A percentile compares a stretch with the other conserved stretches of the same genome.
These are phyloP conservation scores for Stylosanthes scabra DNA, from an alignment of 331 rosid genomes.

Conservation along the genomic window DNA sequence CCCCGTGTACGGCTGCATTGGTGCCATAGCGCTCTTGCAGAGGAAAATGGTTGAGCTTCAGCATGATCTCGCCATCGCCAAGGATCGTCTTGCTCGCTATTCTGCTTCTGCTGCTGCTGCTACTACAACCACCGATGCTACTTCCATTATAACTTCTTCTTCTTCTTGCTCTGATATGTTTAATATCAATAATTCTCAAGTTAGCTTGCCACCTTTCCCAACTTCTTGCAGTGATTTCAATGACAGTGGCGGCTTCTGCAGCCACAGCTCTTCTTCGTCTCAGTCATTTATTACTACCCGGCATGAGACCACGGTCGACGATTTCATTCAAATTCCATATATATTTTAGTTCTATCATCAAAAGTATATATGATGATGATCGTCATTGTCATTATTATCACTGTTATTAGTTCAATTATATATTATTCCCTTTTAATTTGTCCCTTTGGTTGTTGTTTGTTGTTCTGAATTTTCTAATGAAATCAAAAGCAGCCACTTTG, in stretches of 20 bases:
- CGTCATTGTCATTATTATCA: neutral
- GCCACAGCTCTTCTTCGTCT: constrained; percentile 52
- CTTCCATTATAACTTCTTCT: constrained; percentile 15
- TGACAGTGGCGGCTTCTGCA: constrained; percentile 30
- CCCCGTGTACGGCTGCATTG: constrained; percentile 91
- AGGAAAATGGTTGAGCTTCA: constrained; percentile 74
- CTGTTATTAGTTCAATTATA: too few species aligned
- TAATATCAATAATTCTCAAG: constrained; percentile 26
- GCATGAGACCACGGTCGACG: constrained; percentile 47
- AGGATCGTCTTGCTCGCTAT: constrained; percentile 72
- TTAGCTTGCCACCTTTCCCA: constrained; percentile 46
- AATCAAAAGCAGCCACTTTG: constrained; percentile 23
- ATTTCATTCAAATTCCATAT: constrained; percentile 63
- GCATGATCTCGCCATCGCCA: constrained; percentile 70
- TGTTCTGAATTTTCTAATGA: neutral
- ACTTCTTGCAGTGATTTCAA: constrained; percentile 50
- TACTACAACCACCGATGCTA: neutral
- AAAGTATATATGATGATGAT: too few species aligned
- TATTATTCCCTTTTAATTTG: too few species aligned
- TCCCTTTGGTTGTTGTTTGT: constrained; percentile 36
- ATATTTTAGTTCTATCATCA: constrained; percentile 32
- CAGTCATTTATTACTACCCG: constrained; percentile 45
- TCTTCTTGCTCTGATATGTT: neutral
- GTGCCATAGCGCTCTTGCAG: constrained; percentile 75
- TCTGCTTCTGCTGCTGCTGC: constrained; percentile 41